phyloP scores from a whole-genome alignment of 345 rosid species.

The Salix arbutifolia region DNA sequence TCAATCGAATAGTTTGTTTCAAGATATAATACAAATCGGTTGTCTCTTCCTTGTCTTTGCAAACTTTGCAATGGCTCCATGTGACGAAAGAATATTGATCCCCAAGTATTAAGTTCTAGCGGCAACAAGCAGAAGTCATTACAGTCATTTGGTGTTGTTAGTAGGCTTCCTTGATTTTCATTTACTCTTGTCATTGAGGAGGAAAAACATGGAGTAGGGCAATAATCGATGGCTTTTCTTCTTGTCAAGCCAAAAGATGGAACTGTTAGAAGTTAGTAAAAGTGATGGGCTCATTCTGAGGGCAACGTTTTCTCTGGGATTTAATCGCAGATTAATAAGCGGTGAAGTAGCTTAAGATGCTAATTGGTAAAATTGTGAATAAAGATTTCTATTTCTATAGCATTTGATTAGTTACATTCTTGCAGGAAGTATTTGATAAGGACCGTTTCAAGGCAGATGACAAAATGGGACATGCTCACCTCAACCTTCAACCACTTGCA shows the following conservation, averaged over 20 bases:
- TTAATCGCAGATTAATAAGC: background rate
- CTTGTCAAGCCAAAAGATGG: background rate
- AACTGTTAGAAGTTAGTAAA: background rate
- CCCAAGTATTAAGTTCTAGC: background rate
- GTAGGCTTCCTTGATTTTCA: background rate
- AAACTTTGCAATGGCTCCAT: background rate
- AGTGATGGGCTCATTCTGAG: background rate
- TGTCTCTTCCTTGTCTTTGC: background rate
- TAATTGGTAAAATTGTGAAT: background rate
- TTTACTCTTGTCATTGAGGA: background rate
- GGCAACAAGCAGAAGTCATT: background rate
- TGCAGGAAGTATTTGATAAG: constrained; percentile 94
- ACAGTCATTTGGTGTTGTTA: background rate
- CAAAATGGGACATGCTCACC: constrained; percentile 87
- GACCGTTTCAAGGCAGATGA: constrained; percentile 98
- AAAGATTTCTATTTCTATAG: background rate
- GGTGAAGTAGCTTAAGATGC: background rate
- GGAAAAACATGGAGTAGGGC: background rate
- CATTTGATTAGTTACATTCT: background rate
- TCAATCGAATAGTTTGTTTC: background rate
- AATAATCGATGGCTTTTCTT: background rate
- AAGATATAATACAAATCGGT: background rate
- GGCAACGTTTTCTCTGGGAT: background rate
- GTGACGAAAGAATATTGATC: background rate
- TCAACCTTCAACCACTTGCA: constrained; percentile 79